Percentiles rank a stretch among this genome's conserved stretches.
Evolutionary conservation across 192 early-diverging fungal genomes (phyloP).

Genomic region (Linderina pennispora): DNA sequence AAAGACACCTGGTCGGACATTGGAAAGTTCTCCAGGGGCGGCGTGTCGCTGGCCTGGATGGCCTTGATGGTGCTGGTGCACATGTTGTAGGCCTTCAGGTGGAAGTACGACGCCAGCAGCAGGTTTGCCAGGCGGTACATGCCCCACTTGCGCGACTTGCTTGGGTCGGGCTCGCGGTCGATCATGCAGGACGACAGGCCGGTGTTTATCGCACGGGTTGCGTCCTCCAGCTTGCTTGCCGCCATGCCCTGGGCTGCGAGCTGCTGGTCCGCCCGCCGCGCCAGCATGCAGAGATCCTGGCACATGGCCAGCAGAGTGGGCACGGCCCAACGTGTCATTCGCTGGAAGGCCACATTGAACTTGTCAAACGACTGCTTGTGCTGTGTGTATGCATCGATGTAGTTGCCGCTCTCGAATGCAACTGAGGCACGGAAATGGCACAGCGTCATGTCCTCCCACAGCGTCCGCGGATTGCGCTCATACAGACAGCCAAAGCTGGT

Average conservation of each 20-base stretch:
- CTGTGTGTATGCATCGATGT: conserved; percentile 19
- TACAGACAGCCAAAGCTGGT: conserved; percentile 18
- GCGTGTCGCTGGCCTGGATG: conserved; percentile 66
- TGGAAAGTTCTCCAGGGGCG: conserved; percentile 68
- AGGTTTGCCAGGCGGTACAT: conserved; percentile 84
- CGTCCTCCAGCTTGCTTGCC: conserved; percentile 61
- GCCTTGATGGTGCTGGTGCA: conserved; percentile 78
- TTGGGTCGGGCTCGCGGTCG: conserved; percentile 48
- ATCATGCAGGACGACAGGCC: conserved; percentile 85
- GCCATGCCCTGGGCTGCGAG: background rate
- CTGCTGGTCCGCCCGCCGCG: conserved; percentile 22
- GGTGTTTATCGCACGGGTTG: conserved; percentile 80
- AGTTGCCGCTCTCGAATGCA: conserved; percentile 9
- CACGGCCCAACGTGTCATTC: conserved; percentile 31
- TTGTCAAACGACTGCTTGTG: conserved; percentile 26
- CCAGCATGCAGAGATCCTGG: conserved; percentile 21
- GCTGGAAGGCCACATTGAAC: conserved; percentile 26
- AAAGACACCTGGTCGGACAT: conserved; percentile 82
- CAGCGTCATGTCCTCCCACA: conserved; percentile 19
- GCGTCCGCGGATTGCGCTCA: background rate
- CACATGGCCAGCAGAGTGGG: conserved; percentile 16
- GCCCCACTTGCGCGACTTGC: conserved; percentile 83
- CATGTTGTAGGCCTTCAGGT: conserved; percentile 67
- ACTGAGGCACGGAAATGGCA: conserved; percentile 23
- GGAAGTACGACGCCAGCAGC: conserved; percentile 82